Evolutionary conservation across 164 flowering plant species (phyloP).

Genomic region (Vitis rupestris): DNA sequence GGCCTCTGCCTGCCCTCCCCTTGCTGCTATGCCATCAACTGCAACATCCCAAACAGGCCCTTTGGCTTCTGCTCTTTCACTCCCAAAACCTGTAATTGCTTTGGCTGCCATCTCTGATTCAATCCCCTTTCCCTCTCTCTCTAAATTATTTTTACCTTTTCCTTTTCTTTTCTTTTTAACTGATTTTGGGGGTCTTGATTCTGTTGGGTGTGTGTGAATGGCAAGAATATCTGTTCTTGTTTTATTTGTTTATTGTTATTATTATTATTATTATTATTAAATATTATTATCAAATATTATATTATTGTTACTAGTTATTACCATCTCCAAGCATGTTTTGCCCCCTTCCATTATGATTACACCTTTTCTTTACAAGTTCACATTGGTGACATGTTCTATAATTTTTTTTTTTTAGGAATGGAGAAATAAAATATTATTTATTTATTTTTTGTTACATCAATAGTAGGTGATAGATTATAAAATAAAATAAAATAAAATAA

Average conservation of each 20-base stretch:
- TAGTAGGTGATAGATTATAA: too few relatives aligned
- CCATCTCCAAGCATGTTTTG: too few relatives aligned
- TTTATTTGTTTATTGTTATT: slow-evolving; percentile 27
- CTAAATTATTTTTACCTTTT: not conserved
- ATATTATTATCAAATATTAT: not conserved
- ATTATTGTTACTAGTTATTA: too few relatives aligned
- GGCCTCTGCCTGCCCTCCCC: slow-evolving; percentile 77
- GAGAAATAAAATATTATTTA: too few relatives aligned
- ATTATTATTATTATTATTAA: not conserved
- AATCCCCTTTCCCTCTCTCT: not conserved
- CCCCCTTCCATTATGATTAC: too few relatives aligned
- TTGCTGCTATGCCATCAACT: slow-evolving; percentile 92
- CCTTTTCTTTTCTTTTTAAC: not conserved
- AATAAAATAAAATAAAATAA: too few relatives aligned
- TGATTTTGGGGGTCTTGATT: slow-evolving; percentile 20
- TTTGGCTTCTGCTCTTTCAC: slow-evolving; percentile 92
- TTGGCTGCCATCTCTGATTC: slow-evolving; percentile 76
- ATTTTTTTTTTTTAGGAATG: too few relatives aligned
- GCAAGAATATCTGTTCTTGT: slow-evolving; percentile 44
- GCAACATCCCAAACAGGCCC: slow-evolving; percentile 94
- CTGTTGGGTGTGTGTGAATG: slow-evolving; percentile 37
- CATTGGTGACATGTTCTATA: too few relatives aligned
- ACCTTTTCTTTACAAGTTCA: too few relatives aligned
- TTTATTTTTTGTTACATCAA: too few relatives aligned
- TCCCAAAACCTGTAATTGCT: slow-evolving; percentile 92